Percentiles rank a stretch among this genome's conserved stretches.
Evolutionary conservation across 2,329 filamentous ascomycete genomes (phyloP).

Genomic region (Teratosphaeria pseudoeucalypti): DNA sequence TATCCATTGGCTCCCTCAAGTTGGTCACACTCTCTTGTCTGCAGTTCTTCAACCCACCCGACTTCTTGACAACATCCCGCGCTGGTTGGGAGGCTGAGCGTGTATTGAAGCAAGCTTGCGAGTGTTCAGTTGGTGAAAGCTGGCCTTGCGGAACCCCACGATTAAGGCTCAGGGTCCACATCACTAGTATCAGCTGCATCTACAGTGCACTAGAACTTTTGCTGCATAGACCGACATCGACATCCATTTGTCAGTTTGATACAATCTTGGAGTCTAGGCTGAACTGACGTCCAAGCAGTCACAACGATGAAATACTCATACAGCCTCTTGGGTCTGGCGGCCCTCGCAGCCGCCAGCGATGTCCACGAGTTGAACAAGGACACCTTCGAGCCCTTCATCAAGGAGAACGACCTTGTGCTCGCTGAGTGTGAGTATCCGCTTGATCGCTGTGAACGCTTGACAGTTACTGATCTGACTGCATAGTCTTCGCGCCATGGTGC

Average conservation of each 20-base stretch:
- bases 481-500: constrained; percentile 92
- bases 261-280: background rate
- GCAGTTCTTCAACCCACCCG: background rate
- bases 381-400: constrained; percentile 78
- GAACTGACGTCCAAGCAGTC: background rate
- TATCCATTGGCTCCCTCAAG: background rate
- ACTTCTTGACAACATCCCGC: background rate
- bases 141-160: background rate
- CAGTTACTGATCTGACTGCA: background rate
- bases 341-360: constrained; percentile 60
- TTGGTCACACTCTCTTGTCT: background rate
- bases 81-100: background rate
- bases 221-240: background rate
- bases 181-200: background rate
- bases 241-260: background rate
- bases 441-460: background rate
- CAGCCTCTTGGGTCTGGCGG: constrained; percentile 43
- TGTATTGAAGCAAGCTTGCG: background rate
- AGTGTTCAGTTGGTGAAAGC: background rate
- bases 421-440: constrained; percentile 67
- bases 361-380: constrained; percentile 77
- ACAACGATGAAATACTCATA: constrained; percentile 8
- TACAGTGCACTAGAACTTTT: background rate
- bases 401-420: constrained; percentile 76
- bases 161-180: background rate